These are phyloP conservation scores for Candida berthetii DNA, from an alignment of 805 yeast genomes.

Conservation along the genomic window DNA sequence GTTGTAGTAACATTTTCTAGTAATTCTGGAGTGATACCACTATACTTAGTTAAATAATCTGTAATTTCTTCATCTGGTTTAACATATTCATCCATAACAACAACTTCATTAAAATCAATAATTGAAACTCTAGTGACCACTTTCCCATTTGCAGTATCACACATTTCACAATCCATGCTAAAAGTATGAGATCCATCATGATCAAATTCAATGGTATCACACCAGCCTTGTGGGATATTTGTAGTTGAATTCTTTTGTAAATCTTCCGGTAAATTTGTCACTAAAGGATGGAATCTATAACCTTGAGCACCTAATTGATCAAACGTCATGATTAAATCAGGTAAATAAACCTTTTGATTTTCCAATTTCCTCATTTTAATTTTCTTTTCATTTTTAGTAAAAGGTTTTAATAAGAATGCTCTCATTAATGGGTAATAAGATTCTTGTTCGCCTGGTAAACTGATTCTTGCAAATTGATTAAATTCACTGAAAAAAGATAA, in stretches of 20 bases:
- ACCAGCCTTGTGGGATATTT: slow-evolving; percentile 34
- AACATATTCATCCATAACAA: slow-evolving; percentile 68
- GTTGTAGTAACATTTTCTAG: slow-evolving; percentile 59
- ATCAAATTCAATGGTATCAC: slow-evolving; percentile 43
- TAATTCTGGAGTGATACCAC: slow-evolving; percentile 79
- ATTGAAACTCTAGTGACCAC: slow-evolving; percentile 77
- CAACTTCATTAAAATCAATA: slow-evolving; percentile 53
- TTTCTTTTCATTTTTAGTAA: slow-evolving; percentile 50
- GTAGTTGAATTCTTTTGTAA: slow-evolving; percentile 3
- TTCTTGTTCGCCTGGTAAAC: slow-evolving; percentile 62
- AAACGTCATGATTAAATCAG: slow-evolving; percentile 45
- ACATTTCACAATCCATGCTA: slow-evolving; percentile 95
- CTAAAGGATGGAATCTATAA: slow-evolving; percentile 56
- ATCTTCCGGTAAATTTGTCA: slow-evolving; percentile 10
- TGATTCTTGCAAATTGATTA: slow-evolving; percentile 38
- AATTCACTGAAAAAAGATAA: slow-evolving; percentile 31
- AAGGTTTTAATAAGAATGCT: slow-evolving; percentile 49
- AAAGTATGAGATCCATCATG: slow-evolving; percentile 59
- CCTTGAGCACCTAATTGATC: slow-evolving; percentile 42
- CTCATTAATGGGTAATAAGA: slow-evolving; percentile 47
- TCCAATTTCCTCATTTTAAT: slow-evolving; percentile 23
- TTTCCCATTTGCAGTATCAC: slow-evolving; percentile 52
- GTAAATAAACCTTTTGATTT: slow-evolving; percentile 31
- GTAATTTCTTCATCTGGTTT: slow-evolving; percentile 69
- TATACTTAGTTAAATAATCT: slow-evolving; percentile 77